Base-by-base conservation (phyloP, 164 flowering plant genomes). In the Echeveria elegans region DNA sequence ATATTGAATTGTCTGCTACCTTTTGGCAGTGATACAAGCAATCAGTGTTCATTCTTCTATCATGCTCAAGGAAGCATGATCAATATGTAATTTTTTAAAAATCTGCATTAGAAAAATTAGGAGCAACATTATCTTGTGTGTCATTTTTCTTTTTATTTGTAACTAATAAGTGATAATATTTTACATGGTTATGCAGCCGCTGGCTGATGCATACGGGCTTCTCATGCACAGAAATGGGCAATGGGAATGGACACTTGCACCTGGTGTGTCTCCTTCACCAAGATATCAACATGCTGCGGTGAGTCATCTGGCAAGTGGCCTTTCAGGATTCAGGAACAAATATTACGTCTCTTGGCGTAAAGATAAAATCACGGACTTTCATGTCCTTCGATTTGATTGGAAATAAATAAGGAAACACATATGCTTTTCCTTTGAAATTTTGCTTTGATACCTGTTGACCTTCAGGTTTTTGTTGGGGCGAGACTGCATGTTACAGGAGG, bases 211-310 rank as follows among this genome's bases (percentile, higher is more conserved):
- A 59, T 95, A 91, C 84, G 99, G 99, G 45, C 79, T 95, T 67
- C 92, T 92, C 37, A 87, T 86, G 97, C 99, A 95, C 83, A 84
- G 97, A 78, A 92, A 88, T 80, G 97, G 97, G 64, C 90, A 85
- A 70, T 95, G 99, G 99, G 99, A 95, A 74, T 95, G 99, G 99
- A 92, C 96, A 70, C 96, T 89, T 82, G 99, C 99, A 58, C 99
- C 99, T 65, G 99, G 99, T 38, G 94, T 92, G 66, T 85, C 96
- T 73, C 97, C 99, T 76, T 95, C 99, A 28, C 85, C 92, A 40
- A 86, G 99, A 70, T 95, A 95, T 77, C 85, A 95, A 71, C 99
- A 95, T 86, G 88, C 97, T 69, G 88, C 97, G 82, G 99, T 95
- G 82, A 89, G 96, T 86, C 30, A 68, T 47, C 24, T 53, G 21